Evolutionary conservation across 2,329 filamentous ascomycete genomes (phyloP), one percentile per base, ranked within the genome.

Genomic region (Annulohypoxylon truncatum): DNA sequence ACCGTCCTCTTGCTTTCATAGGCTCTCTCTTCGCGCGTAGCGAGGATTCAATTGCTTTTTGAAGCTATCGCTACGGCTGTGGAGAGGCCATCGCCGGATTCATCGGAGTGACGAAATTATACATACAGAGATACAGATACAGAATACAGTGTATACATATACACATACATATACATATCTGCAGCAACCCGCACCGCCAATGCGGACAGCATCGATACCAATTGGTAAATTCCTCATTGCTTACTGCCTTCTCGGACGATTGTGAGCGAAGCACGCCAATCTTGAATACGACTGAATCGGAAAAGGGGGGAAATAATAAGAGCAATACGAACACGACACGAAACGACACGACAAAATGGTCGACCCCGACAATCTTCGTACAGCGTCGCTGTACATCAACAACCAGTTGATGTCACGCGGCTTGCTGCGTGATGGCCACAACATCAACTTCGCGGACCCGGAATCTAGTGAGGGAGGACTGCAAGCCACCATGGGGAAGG

Each of bases 391-490:
- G 78, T 91, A 91, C 77, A 90, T 92, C 81, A 91, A 91, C 80
- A 91, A 91, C 75, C 88, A 91, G 75, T 83, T 92, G 44, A 82
- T 91, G 10, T 90, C 89, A 3, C 82, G 89, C 64, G 89, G 89
- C 2, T 81, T 92, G 8, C 78, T 91, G 22, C 84, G 87, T 71
- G 88, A 90, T 85, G 89, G 91, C 71, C 88, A 91, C 73, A 83
- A 82, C 42, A 92, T 99, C 79, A 90, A 97, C 78, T 99, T 99
- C 78, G 89, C 92, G 65, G 83, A 88, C 67, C 90, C 92, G 7
- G 87, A 87, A 68, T 85, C 84, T 64, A 87, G 90, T 68, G 85
- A 85, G 15, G 87, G 87, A 15, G 84, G 87, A 35, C 85, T 84
- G 42, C 76, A 78, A 22, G 87, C 86, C 53, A 92, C 92, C 15